Evolutionary conservation across 208 protist genomes (phyloP), one percentile per base, ranked within the genome.

Genomic region (Angomonas ambiguus): DNA sequence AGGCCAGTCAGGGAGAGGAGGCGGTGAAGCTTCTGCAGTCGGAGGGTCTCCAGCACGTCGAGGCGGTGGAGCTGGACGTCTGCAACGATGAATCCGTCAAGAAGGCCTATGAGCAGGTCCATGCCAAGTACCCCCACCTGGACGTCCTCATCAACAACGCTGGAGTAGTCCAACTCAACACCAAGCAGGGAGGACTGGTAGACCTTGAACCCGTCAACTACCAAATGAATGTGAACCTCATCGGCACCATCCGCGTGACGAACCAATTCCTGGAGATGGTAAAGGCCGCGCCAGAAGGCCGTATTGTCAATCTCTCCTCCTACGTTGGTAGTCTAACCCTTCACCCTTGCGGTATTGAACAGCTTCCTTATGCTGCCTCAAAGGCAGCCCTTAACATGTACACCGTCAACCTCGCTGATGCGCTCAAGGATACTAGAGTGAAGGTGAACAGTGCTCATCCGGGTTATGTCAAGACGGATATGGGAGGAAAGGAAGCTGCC

Each of bases 311-410:
- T 34, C 72, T 93, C 27, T 67, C 77, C 42, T 85, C 87, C 11
- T 79, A 79, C 49, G 83, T 88, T 71, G 86, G 68, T 33, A 88
- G 80, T 51, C 77, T 82, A n/a, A 10, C 53, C 27, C 34, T 73
- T 10, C 30, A 70, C 25, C 5, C 48, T 2, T 28, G 68, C 57
- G 6, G 60, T 62, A 56, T 80, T 62, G 60, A 74, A 49, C 31
- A 49, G 13, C 58, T 61, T 11, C 60, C 80, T 0, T 93, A 90
- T 75, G 81, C 67, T 28, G 66, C 72, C 28, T 85, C 79, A 18
- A 93, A 90, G 72, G 69, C 87, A n/a, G 83, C 83, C 22, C 67
- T 93, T 28, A 93, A 93, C 73, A 87, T 90, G 81, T 88, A 93
- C 74, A 90, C 87, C n/a, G 76, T 79, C 48, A 80, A 81, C 64